Base-by-base conservation (phyloP, 2,329 filamentous ascomycete genomes). In the Aureobasidium sp. region DNA sequence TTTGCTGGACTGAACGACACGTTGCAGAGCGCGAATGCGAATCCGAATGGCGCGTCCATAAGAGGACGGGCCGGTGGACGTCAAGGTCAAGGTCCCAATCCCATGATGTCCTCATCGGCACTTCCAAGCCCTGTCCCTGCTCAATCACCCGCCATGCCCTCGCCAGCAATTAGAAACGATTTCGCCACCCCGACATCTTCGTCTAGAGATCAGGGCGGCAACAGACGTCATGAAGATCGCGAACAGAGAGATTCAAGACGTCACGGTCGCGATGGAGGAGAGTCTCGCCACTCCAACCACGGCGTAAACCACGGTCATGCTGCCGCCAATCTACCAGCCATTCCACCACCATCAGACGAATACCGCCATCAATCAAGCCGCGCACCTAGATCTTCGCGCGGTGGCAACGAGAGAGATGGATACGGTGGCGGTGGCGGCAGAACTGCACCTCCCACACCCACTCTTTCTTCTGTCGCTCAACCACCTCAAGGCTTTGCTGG, bases 1-100 rank as follows among this genome's bases (percentile, higher is more conserved):
- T 72, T 72, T 13, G 71, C 70, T 36, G 66, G n/a, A 59, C 66
- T 59, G 57, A 66, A 66, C 36, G 63, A 65, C n/a, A 59, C 64
- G 5, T 52, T 65, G 32, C 61, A 63, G 39, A 59, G 59, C 6
- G 52, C 39, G 15, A 50, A 52, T 9, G 44, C 30, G 5, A 21
- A 21, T 21, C 21, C 21, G 21, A 45, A 55, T 6, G 64, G 62
- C 10, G 47, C 55, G 10, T 63, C 62, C n/a, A 62, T 62, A 58
- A 41, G 62, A 61, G 54, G 59, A 48, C 29, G 48, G 16, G 52
- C 64, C 29, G 36, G 42, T 37, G 49, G 49, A 27, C 49, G 49
- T 1, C 32, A 34, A 37, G 30, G 32, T 15, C n/a, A 25, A 27
- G 32, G 32, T 1, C 4, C 30, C 2, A 37, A 25, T 10, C 9